phyloP scores from a whole-genome alignment of 345 rosid genomes.

The Pugionium cornutum region DNA sequence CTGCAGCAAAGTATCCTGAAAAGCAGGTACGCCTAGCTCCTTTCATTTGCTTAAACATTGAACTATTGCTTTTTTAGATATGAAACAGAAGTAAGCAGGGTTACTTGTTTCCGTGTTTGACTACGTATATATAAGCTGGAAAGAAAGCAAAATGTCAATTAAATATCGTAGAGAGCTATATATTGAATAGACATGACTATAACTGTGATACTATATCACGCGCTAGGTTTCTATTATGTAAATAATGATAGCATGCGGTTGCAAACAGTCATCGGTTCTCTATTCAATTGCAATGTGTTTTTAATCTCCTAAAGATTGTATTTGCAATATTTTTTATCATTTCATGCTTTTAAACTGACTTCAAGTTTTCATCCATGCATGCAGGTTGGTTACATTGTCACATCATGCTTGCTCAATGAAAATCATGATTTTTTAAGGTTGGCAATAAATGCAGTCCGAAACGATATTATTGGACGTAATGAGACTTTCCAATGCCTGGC shows the following conservation, averaged over 20 bases:
- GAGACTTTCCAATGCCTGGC: slow-evolving; percentile 99
- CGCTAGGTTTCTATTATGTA: no score
- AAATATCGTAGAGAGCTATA: no score
- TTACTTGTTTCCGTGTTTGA: not conserved
- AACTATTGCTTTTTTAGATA: not conserved
- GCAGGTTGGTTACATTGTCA: slow-evolving; percentile 98
- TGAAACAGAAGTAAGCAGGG: slow-evolving; percentile 5
- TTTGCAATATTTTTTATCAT: not conserved
- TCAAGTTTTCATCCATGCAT: slow-evolving; percentile 22
- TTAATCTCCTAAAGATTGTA: not conserved
- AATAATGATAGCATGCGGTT: no score
- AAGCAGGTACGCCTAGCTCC: slow-evolving; percentile 61
- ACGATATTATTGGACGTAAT: slow-evolving; percentile 97
- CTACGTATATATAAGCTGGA: no score
- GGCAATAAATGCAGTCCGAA: slow-evolving; percentile 94
- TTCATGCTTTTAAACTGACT: not conserved
- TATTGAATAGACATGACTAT: no score
- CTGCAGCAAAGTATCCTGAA: slow-evolving; percentile 98
- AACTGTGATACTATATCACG: no score
- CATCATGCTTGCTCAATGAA: slow-evolving; percentile 90
- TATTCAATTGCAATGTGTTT: not conserved
- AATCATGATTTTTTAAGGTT: slow-evolving; percentile 94
- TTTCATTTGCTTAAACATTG: slow-evolving; percentile 20
- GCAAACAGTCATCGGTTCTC: no score
- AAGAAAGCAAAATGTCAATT: no score